phyloP scores from a whole-genome alignment of 1,284 basidiomycete genomes.

The Fereydounia khargensis region DNA sequence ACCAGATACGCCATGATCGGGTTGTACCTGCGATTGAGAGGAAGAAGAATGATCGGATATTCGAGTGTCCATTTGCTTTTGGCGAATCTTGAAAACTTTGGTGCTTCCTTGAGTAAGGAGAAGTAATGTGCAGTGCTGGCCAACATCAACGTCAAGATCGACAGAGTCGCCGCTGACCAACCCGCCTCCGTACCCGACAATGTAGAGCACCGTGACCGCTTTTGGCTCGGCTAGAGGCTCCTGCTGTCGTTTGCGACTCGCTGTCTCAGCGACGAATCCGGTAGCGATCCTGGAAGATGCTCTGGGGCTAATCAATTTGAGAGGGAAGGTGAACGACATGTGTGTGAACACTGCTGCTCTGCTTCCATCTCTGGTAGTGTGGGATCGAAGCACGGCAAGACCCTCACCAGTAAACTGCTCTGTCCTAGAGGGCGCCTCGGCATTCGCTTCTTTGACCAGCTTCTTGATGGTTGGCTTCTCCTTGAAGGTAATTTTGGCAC shows the following conservation, averaged over 20 bases:
- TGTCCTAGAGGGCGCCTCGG: neutral
- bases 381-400: slow-evolving; percentile 15
- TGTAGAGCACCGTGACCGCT: slow-evolving; percentile 71
- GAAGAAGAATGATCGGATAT: too few relatives aligned
- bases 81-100: slow-evolving; percentile 49
- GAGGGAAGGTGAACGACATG: slow-evolving; percentile 78
- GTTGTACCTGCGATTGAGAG: too few relatives aligned
- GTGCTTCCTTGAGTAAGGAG: slow-evolving; percentile 74
- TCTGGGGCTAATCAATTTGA: slow-evolving; percentile 79
- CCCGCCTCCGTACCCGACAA: slow-evolving; percentile 88
- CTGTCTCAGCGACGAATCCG: slow-evolving; percentile 35
- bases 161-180: slow-evolving; percentile 83
- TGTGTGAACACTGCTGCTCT: slow-evolving; percentile 64
- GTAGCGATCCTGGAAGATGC: slow-evolving; percentile 57
- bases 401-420: slow-evolving; percentile 28
- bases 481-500: slow-evolving; percentile 7
- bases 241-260: slow-evolving; percentile 1
- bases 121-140: slow-evolving; percentile 64
- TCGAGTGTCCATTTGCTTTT: too few relatives aligned
- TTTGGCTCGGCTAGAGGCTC: slow-evolving; percentile 47
- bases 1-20: too few relatives aligned
- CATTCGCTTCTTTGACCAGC: slow-evolving; percentile 14
- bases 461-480: slow-evolving; percentile 21
- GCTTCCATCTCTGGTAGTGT: neutral
- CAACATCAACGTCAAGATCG: slow-evolving; percentile 67